phyloP scores from a whole-genome alignment of 345 rosid species.

The Kernera saxatilis region DNA sequence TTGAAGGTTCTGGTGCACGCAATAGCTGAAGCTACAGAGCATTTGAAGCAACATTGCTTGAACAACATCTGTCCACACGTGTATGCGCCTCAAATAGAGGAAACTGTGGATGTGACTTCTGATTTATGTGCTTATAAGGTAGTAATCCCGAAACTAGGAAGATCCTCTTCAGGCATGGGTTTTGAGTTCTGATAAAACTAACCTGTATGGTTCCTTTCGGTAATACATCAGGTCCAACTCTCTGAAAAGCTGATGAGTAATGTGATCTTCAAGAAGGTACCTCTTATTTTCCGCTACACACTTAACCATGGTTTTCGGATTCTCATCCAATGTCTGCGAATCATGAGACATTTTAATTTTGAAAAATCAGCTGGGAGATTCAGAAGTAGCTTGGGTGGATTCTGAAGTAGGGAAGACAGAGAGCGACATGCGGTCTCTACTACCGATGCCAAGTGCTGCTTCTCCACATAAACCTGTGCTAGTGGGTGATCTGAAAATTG shows the following conservation, averaged over 20 bases:
- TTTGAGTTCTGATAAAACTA: background rate
- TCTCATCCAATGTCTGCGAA: background rate
- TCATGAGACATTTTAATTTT: background rate
- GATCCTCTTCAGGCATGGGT: background rate
- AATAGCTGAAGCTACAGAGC: constrained; percentile 96
- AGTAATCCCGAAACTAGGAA: constrained; percentile 2
- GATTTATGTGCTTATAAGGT: constrained; percentile 98
- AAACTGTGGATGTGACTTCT: constrained; percentile 88
- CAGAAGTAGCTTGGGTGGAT: constrained; percentile 93
- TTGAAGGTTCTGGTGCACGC: constrained; percentile 94
- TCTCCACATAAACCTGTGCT: constrained; percentile 81
- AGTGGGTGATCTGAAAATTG: constrained; percentile 88
- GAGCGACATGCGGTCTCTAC: constrained; percentile 53
- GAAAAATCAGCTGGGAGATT: constrained; percentile 66
- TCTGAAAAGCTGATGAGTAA: constrained; percentile 96
- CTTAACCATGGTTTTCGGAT: background rate
- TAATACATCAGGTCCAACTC: constrained; percentile 71
- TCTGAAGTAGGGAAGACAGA: constrained; percentile 87
- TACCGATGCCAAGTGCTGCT: constrained; percentile 53
- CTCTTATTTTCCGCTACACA: background rate
- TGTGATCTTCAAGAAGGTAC: constrained; percentile 90
- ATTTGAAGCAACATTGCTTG: constrained; percentile 88
- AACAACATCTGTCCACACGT: constrained; percentile 83
- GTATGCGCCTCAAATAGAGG: constrained; percentile 88
- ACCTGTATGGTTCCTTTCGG: constrained; percentile 11